These are phyloP conservation scores for Cladochytrium replicatum DNA, from an alignment of 192 early-diverging fungal genomes.

Conservation along the genomic window DNA sequence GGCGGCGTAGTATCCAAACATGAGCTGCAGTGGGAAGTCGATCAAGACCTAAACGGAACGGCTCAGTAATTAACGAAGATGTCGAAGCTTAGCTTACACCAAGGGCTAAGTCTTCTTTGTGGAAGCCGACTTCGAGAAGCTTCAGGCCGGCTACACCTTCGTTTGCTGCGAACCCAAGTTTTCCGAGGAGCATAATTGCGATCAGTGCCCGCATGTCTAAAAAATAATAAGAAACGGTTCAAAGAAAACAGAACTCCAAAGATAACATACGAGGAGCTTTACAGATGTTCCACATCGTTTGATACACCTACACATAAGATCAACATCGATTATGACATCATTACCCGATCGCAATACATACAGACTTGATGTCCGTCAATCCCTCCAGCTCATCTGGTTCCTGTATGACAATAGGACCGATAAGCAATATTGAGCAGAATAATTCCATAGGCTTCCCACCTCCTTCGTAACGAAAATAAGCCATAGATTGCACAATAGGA, in stretches of 20 bases:
- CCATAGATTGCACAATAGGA: conserved; percentile 76
- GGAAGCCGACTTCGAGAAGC: conserved; percentile 86
- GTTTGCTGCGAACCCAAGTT: conserved; percentile 93
- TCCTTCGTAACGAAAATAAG: conserved; percentile 72
- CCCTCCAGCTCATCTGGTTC: conserved; percentile 5
- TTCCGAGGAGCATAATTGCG: conserved; percentile 67
- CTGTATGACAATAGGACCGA: conserved; percentile 5
- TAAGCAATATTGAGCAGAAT: background rate
- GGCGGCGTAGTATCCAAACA: conserved; percentile 96
- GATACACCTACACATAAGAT: conserved; percentile 51
- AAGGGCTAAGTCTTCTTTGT: conserved; percentile 89
- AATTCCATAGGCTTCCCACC: conserved; percentile 11
- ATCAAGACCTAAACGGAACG: conserved; percentile 48
- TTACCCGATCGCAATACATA: conserved; percentile 46
- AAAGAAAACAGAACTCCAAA: background rate
- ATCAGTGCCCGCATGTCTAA: conserved; percentile 81
- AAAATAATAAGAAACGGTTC: background rate
- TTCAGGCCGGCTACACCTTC: conserved; percentile 91
- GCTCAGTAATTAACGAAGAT: conserved; percentile 1
- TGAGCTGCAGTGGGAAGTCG: conserved; percentile 93
- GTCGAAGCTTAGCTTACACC: conserved; percentile 29
- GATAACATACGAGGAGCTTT: conserved; percentile 60
- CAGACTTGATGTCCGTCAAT: conserved; percentile 7
- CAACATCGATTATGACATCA: conserved; percentile 33
- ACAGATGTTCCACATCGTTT: conserved; percentile 83